Conservation (phyloP, 345 rosid genomes). For the Capsella bursapastoris region DNA sequence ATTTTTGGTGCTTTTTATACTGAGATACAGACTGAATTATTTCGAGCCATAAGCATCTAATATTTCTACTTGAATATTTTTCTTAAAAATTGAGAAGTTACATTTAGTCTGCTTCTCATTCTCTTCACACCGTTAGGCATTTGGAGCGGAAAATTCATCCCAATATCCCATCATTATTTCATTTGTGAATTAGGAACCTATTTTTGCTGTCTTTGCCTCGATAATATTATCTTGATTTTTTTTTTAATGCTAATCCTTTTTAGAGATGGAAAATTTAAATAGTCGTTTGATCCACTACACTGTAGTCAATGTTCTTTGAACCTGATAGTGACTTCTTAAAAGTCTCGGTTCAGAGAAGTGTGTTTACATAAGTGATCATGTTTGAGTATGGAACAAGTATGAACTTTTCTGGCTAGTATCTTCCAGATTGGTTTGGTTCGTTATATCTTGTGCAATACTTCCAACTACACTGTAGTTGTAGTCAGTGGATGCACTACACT, state of each 20-base stretch:
- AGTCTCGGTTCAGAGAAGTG: conserved; percentile 9
- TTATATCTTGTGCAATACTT: neutral
- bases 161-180: neutral
- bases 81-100: neutral
- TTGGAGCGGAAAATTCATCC: neutral
- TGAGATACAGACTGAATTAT: conserved; percentile 11
- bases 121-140: conserved; percentile 10
- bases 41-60: conserved; percentile 15
- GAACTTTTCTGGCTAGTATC: neutral
- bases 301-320: conserved; percentile 21
- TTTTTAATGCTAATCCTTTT: neutral
- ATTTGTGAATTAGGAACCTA: neutral
- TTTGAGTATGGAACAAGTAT: neutral
- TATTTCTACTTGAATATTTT: neutral
- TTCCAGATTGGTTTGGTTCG: conserved; percentile 9
- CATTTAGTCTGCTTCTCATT: conserved; percentile 11
- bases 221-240: neutral
- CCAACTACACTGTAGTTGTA: neutral
- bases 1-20: conserved; percentile 21
- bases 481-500: conserved; percentile 5
- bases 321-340: conserved; percentile 13
- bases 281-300: neutral
- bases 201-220: neutral
- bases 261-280: neutral
- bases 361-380: neutral